These are phyloP conservation scores for Nigrospora sphaerica DNA, from an alignment of 2,329 filamentous ascomycete genomes.

Conservation along the genomic window DNA sequence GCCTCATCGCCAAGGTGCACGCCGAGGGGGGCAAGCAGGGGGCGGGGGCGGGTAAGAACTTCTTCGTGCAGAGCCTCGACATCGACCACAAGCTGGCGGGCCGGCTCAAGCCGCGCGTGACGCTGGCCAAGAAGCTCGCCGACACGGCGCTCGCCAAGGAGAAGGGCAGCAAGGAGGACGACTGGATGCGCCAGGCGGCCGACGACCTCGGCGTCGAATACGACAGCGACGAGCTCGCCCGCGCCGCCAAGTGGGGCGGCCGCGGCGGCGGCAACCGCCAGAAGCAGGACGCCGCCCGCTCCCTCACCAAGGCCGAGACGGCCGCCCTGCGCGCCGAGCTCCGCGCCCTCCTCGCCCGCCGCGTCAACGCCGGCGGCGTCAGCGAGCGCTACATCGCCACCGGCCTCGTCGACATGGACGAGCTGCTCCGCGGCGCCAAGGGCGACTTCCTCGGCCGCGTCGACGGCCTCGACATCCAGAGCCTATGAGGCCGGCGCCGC, in stretches of 20 bases:
- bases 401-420: conserved; percentile 76
- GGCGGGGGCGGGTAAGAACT: conserved; percentile 40
- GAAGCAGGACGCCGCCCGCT: conserved; percentile 65
- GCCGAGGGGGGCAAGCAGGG: conserved; percentile 34
- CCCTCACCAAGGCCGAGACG: conserved; percentile 67
- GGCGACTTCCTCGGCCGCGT: conserved; percentile 58
- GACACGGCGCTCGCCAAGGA: conserved; percentile 81
- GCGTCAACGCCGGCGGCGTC: conserved; percentile 82
- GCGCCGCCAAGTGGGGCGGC: conserved; percentile 53
- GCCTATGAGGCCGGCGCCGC: too few species aligned
- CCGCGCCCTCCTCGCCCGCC: conserved; percentile 59
- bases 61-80: conserved; percentile 73
- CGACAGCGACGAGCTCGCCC: conserved; percentile 78
- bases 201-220: conserved; percentile 93
- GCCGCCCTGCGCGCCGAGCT: conserved; percentile 64
- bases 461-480: conserved; percentile 30
- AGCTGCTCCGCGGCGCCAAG: conserved; percentile 58
- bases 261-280: conserved; percentile 66
- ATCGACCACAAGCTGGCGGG: conserved; percentile 74
- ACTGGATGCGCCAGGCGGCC: conserved; percentile 76
- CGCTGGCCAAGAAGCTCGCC: conserved; percentile 78
- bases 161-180: conserved; percentile 75
- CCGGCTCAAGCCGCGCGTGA: conserved; percentile 69
- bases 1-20: conserved; percentile 85
- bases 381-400: conserved; percentile 71